Conservation (phyloP, 768 basidiomycete species). For the Amanita brunnescens region DNA sequence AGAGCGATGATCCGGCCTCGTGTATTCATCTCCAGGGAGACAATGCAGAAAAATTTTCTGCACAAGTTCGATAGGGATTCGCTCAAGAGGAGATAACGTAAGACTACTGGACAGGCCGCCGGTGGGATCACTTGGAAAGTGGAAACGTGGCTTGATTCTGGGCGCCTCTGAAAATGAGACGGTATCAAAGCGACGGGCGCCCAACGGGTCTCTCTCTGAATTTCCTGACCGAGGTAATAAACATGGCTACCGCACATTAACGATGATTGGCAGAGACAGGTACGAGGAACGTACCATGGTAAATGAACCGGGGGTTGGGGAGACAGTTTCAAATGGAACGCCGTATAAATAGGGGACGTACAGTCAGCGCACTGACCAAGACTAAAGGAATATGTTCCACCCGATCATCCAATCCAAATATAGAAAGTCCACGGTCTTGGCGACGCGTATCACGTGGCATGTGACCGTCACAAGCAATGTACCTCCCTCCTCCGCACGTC, state of each 20-base stretch:
- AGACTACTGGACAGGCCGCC: background rate
- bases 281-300: background rate
- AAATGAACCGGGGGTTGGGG: background rate
- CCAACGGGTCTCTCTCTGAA: too few relatives aligned
- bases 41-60: constrained; percentile 15
- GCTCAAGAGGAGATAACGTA: background rate
- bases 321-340: background rate
- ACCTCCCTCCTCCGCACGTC: constrained; percentile 62
- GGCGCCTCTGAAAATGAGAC: too few relatives aligned
- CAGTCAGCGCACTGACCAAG: constrained; percentile 1
- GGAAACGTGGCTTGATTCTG: background rate
- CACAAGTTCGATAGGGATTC: constrained; percentile 17
- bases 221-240: background rate
- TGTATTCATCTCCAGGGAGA: constrained; percentile 13
- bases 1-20: constrained; percentile 6
- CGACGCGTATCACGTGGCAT: constrained; percentile 3
- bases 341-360: constrained; percentile 1
- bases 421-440: background rate
- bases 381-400: background rate
- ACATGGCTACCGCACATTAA: background rate
- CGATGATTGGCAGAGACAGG: background rate
- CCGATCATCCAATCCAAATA: background rate
- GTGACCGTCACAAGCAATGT: constrained; percentile 26
- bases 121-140: background rate
- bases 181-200: too few relatives aligned